Evolutionary conservation across 2,329 filamentous ascomycete species (phyloP), one percentile per base, ranked within the genome.

Genomic region (Colletotrichum siamense): DNA sequence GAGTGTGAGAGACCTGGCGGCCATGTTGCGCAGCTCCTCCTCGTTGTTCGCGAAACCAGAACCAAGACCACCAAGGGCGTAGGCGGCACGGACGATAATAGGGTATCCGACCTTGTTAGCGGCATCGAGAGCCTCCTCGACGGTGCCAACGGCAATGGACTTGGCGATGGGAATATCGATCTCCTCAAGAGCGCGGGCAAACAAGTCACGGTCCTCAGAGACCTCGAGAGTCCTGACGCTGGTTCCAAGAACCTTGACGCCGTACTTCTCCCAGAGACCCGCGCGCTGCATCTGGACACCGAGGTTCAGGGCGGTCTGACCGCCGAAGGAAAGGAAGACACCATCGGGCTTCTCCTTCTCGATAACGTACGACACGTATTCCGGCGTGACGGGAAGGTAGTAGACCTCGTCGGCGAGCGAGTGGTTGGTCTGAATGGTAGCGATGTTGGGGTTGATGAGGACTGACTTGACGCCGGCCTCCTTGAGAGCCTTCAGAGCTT

Each of bases 291-390:
- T 98, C 89, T 98, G 92, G 78, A 99, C 96, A 89, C 97, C 97
- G 81, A 99, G 88, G 88, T 99, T 99, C 83, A 99, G 92, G 81
- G 95, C 97, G 44, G 97, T 99, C 90, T 99, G 97, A 69, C 97
- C 97, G 87, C 97, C 97, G 82, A 99, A 99, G 68, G 96, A 97
- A 81, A 99, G 91, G 88, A 99, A 97, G 85, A 99, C 98, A 82
- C 96, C 97, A 89, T 99, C 97, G 57, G 97, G 97, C 84, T 93
- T 92, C 88, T 99, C 97, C 83, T 95, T 94, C 89, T 99, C 96
- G 84, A 99, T 99, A 78, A 99, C 96, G 86, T 99, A 96, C 82
- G 94, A 94, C 83, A 98, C 96, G 87, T 99, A 99, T 91, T 99
- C 96, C 79, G 96, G 95, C 22, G 97, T 99, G 82, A 99, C 96